Evolutionary conservation across 768 basidiomycete species (phyloP).

Genomic region (Amanita polypyramis): DNA sequence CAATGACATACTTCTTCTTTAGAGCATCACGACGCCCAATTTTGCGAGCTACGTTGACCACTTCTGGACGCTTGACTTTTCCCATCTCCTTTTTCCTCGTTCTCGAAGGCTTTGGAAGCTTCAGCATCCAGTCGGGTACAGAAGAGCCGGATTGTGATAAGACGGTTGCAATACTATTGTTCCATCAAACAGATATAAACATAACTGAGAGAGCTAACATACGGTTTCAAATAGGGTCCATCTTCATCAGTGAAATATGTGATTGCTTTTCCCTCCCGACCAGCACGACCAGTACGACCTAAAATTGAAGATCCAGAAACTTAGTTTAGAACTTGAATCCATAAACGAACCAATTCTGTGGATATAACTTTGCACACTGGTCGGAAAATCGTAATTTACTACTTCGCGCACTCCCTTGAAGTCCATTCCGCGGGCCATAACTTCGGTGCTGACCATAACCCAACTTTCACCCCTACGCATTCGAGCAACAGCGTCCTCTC

Average conservation of each 20-base stretch:
- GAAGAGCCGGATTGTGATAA: slow-evolving; percentile 82
- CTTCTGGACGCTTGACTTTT: slow-evolving; percentile 70
- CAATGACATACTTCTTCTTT: slow-evolving; percentile 48
- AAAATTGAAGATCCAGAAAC: slow-evolving; percentile 5
- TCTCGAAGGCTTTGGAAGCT: slow-evolving; percentile 88
- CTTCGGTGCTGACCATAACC: slow-evolving; percentile 94
- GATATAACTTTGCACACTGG: slow-evolving; percentile 89
- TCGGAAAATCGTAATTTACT: slow-evolving; percentile 96
- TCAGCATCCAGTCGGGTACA: slow-evolving; percentile 93
- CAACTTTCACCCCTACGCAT: slow-evolving; percentile 90
- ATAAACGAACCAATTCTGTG: slow-evolving; percentile 75
- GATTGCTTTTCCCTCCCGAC: slow-evolving; percentile 83
- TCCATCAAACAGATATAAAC: background rate
- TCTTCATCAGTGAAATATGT: slow-evolving; percentile 97
- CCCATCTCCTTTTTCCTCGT: slow-evolving; percentile 80
- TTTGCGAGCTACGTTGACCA: slow-evolving; percentile 57
- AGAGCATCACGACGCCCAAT: slow-evolving; percentile 63
- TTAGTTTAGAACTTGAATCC: background rate
- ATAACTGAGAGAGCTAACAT: slow-evolving; percentile 16
- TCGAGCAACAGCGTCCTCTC: slow-evolving; percentile 73
- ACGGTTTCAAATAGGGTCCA: slow-evolving; percentile 86
- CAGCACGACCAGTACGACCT: slow-evolving; percentile 94
- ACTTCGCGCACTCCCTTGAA: slow-evolving; percentile 92
- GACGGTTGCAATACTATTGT: slow-evolving; percentile 84
- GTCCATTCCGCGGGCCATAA: slow-evolving; percentile 97